phyloP scores from a whole-genome alignment of 225 moss, liverwort and hornwort species.

The Ulota crispa region DNA sequence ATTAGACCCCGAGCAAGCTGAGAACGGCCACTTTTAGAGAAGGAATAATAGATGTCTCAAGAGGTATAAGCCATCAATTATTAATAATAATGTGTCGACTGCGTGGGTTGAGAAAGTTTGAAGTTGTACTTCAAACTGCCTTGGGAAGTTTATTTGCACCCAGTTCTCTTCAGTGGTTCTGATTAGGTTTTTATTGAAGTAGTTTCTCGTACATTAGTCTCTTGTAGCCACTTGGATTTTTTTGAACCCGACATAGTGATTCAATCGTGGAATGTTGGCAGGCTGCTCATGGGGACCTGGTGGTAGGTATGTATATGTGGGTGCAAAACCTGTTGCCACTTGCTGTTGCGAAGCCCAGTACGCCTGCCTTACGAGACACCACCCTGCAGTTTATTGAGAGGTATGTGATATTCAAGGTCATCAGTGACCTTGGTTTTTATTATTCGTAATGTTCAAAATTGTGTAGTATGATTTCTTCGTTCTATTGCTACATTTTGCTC shows the following conservation, averaged over 20 bases:
- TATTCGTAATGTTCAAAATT: neutral
- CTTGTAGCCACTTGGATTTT: neutral
- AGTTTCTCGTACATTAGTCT: neutral
- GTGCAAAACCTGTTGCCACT: conserved; percentile 89
- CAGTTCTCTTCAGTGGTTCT: neutral
- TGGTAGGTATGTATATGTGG: conserved; percentile 92
- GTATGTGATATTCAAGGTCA: conserved; percentile 22
- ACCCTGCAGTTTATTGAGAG: conserved; percentile 83
- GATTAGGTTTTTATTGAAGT: neutral
- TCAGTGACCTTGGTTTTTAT: neutral
- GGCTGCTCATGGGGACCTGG: conserved; percentile 91
- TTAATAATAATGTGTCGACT: neutral
- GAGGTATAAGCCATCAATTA: neutral
- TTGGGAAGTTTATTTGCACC: neutral
- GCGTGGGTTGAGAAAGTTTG: neutral
- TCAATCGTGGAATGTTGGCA: conserved; percentile 31
- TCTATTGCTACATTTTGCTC: neutral
- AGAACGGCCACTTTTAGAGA: neutral
- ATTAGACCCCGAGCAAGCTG: neutral
- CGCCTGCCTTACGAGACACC: conserved; percentile 73
- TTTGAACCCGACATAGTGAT: neutral
- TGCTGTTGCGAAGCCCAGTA: conserved; percentile 82
- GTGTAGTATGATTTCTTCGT: neutral
- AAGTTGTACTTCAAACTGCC: neutral
- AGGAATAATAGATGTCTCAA: neutral